Conservation (phyloP, 352 stramenopile species). For the Phytophthora fragariae region DNA sequence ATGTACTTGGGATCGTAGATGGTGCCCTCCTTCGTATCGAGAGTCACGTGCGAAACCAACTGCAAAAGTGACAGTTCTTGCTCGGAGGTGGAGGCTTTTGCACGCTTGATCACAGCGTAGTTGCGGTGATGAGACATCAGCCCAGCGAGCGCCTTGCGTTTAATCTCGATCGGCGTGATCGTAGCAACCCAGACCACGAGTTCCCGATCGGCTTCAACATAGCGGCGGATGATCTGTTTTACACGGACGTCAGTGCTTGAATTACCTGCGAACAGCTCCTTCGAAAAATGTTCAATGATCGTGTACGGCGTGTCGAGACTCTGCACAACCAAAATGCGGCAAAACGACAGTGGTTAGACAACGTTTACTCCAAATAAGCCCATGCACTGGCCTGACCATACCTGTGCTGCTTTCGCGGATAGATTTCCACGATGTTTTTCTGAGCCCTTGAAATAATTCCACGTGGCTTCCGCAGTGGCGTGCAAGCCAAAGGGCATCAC, state of each 20-base stretch:
- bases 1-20: conserved; percentile 42
- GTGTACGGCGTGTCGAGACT: conserved; percentile 36
- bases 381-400: neutral
- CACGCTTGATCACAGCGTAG: conserved; percentile 63
- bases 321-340: conserved; percentile 1
- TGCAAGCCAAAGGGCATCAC: conserved; percentile 24
- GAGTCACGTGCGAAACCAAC: conserved; percentile 52
- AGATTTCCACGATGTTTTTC: conserved; percentile 26
- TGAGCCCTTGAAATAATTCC: conserved; percentile 29
- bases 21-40: conserved; percentile 44
- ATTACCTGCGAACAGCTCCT: conserved; percentile 39
- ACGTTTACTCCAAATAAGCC: neutral
- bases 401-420: conserved; percentile 25
- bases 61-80: conserved; percentile 53
- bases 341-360: neutral
- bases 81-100: conserved; percentile 32
- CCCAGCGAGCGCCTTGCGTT: conserved; percentile 27
- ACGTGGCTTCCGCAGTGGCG: conserved; percentile 9
- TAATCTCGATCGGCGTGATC: conserved; percentile 32
- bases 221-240: conserved; percentile 35
- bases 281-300: conserved; percentile 45
- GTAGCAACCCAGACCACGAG: conserved; percentile 39
- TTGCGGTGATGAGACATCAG: conserved; percentile 54
- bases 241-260: conserved; percentile 38
- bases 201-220: conserved; percentile 36